Evolutionary conservation across 2,329 filamentous ascomycete species (phyloP), one percentile per base, ranked within the genome.

Genomic region (Diaporthe sp.): DNA sequence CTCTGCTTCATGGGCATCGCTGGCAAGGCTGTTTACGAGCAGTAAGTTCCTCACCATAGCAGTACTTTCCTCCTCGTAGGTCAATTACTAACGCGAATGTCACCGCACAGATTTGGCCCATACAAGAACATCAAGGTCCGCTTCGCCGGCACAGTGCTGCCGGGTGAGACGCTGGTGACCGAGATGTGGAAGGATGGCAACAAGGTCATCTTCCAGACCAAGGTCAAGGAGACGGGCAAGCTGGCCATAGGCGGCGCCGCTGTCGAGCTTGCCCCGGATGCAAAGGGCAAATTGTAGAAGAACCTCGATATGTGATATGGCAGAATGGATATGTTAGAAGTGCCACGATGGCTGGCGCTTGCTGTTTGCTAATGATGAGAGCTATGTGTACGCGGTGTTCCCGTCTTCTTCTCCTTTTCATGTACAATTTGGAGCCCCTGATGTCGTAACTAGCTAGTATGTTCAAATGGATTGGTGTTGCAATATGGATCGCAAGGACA

Each of bases 71-170:
- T 31, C 31, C 31, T 31, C 31, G 31, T 68, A 31, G 49, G 20
- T 25, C 9, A 7, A 3, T 12, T 67, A 51, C 68, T 75, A 53
- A 73, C 47, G 25, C 6, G 13, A 10, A 8, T 6, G 25, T 5
- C 20, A 34, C 37, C 44, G 13, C 28, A 13, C 75, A 80, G 77
- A 15, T 98, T 92, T 81, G 97, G 97, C 5, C 86, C 90, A 63
- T 95, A 94, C 87, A 95, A 94, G 89, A 98, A 95, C 87, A 92
- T 98, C 87, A 98, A 98, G 89, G 95, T 97, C 34, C 90, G 95
- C 78, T 98, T 98, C 83, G 95, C 95, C 2, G 95, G 95, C 74
- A 92, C 94, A 13, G 95, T 98, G 17, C 84, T 96, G 75, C 95
- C 95, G 0, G 95, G 95, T 20, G 93, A 98, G 90, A 98, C 95